Conservation (phyloP, 257 asterid species). For the Salvia splendens region DNA sequence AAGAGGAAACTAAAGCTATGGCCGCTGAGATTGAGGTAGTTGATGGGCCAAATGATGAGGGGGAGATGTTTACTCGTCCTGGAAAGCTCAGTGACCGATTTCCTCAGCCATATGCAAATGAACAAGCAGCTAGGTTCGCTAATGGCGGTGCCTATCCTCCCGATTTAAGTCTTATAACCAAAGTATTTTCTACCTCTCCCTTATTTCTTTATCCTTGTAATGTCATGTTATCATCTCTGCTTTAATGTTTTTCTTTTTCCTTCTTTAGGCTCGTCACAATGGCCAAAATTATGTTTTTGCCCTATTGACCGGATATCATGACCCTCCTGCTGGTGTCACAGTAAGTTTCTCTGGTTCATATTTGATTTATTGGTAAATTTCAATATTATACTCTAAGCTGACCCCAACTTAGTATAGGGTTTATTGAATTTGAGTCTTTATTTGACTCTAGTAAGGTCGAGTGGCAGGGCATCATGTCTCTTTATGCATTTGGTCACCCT, state of each 20-base stretch:
- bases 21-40: slow-evolving; percentile 93
- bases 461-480: no score
- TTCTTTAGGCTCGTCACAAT: slow-evolving; percentile 73
- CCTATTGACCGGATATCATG: slow-evolving; percentile 74
- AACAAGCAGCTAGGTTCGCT: slow-evolving; percentile 89
- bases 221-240: no score
- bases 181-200: slow-evolving; percentile 43
- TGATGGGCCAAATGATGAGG: slow-evolving; percentile 96
- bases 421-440: no score
- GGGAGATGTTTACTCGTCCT: slow-evolving; percentile 91
- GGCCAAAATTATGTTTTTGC: slow-evolving; percentile 78
- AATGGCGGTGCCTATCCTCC: slow-evolving; percentile 98
- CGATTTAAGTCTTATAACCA: slow-evolving; percentile 84
- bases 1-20: slow-evolving; percentile 91
- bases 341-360: slow-evolving; percentile 43
- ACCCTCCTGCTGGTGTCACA: slow-evolving; percentile 79
- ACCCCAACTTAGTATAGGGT: no score
- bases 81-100: slow-evolving; percentile 89
- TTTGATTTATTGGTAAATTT: no score
- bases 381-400: no score
- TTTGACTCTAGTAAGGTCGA: no score
- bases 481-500: no score
- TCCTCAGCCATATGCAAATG: slow-evolving; percentile 86
- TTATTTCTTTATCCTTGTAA: no score
- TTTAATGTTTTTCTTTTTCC: neutral